Percentiles rank a stretch among this genome's conserved stretches.
Evolutionary conservation across 176 grass and related monocot species (phyloP).

Genomic region (Saccharum spontaneum): DNA sequence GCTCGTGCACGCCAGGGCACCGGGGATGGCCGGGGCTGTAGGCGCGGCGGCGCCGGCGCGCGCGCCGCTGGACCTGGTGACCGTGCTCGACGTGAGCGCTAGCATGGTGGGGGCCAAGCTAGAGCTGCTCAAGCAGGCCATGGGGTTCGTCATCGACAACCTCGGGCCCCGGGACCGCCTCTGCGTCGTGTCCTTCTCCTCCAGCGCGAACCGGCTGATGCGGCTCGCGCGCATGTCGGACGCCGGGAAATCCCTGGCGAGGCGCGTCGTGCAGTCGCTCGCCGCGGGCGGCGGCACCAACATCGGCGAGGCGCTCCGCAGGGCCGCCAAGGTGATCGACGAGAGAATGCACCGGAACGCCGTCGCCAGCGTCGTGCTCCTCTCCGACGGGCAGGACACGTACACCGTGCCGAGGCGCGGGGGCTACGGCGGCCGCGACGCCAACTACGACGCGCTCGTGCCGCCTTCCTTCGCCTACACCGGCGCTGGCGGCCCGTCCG

Average conservation of each 20-base stretch:
- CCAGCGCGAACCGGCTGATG: constrained; percentile 41
- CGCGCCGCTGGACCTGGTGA: constrained; percentile 69
- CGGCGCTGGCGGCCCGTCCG: neutral
- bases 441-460: constrained; percentile 59
- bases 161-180: constrained; percentile 67
- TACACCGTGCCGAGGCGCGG: constrained; percentile 41
- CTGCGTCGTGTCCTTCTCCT: constrained; percentile 76
- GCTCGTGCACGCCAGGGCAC: constrained; percentile 60
- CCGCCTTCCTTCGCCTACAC: constrained; percentile 44
- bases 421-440: neutral
- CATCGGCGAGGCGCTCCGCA: constrained; percentile 63
- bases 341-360: constrained; percentile 54
- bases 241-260: constrained; percentile 43
- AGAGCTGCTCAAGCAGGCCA: constrained; percentile 71
- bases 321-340: constrained; percentile 73
- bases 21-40: neutral
- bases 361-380: constrained; percentile 70
- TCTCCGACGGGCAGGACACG: constrained; percentile 87
- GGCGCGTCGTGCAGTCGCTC: constrained; percentile 70
- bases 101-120: constrained; percentile 89
- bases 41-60: neutral
- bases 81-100: constrained; percentile 84
- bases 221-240: constrained; percentile 54
- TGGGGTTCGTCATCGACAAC: constrained; percentile 84
- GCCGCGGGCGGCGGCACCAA: constrained; percentile 64